Evolutionary conservation across 148 eudicot species (phyloP), one percentile per base, ranked within the genome.

Genomic region (Chenopodium suecicum): DNA sequence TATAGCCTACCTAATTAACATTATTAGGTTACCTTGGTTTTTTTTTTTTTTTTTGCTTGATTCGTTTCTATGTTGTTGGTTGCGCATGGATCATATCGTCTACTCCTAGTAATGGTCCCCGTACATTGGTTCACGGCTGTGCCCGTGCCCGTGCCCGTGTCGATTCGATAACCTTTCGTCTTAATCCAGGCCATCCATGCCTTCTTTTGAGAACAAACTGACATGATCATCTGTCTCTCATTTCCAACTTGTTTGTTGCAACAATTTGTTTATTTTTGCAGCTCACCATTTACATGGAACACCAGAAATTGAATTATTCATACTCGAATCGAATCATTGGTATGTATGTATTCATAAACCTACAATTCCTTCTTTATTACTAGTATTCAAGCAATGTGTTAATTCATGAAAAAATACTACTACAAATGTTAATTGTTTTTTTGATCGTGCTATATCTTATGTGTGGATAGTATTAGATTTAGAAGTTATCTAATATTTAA

Each of bases 31-130:
- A 32, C 75, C 13, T 46, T 34, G 23, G 23, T 23, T 23, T 25
- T 25, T 25, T 25, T 25, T 25, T 31, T 64, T 44, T 67, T 11
- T 41, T 77, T 67, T 17, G 50, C 60, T 29, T 65, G 73, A 47
- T 74, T 79, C 60, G 62, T 14, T 56, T 52, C n/a, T 67, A 14
- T 78, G 69, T 80, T 76, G 19, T 68, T 68, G 58, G 12, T 73
- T 73, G 56, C 74, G 85, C 86, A 85, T 88, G 89, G 54, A 13
- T 50, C 54, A 50, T 50, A 65, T 78, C 54, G n/a, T 47, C 25
- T 14, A 63, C 67, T 70, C 23, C 73, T 70, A 34, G 19, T 2
- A 70, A 70, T 60, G 73, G 65, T 72, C 78, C 73, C 73, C 3
- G 7, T 65, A n/a, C 12, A 14, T 52, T 52, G 56, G 4, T 52